A percentile compares a stretch with the other conserved stretches of the same genome.
These are phyloP conservation scores for Mrakia frigida DNA, from an alignment of 768 basidiomycete species.

Conservation along the genomic window DNA sequence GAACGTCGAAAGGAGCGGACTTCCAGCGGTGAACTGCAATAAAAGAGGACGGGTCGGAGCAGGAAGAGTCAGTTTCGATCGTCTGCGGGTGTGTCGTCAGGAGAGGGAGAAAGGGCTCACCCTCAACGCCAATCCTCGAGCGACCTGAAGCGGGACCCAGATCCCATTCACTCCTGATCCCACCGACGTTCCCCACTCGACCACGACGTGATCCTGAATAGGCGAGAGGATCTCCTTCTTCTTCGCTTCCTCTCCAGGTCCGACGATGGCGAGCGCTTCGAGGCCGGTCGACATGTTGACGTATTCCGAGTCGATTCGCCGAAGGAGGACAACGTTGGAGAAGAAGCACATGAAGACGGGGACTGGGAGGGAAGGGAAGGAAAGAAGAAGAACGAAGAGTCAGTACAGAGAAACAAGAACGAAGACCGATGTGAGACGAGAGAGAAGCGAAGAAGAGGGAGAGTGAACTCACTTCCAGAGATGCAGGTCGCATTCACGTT, in stretches of 20 bases:
- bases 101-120: background rate
- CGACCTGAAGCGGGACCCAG: constrained; percentile 22
- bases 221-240: constrained; percentile 5
- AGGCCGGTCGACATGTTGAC: constrained; percentile 14
- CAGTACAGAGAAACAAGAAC: background rate
- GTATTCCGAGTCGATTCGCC: constrained; percentile 23
- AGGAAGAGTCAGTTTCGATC: no score
- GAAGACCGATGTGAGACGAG: no score
- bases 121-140: constrained; percentile 1
- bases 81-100: no score
- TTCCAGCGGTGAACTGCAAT: constrained; percentile 12
- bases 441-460: background rate
- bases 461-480: constrained; percentile 8
- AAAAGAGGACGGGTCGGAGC: background rate
- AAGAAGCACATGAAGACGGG: constrained; percentile 19
- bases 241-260: background rate
- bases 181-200: background rate
- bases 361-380: background rate
- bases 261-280: background rate
- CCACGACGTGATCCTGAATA: background rate
- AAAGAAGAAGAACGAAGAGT: background rate
- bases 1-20: background rate
- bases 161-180: constrained; percentile 22
- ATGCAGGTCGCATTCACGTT: constrained; percentile 16
- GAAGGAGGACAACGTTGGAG: constrained; percentile 5